phyloP scores from a whole-genome alignment of 305 asterid species.

The Fraxinus ornus region DNA sequence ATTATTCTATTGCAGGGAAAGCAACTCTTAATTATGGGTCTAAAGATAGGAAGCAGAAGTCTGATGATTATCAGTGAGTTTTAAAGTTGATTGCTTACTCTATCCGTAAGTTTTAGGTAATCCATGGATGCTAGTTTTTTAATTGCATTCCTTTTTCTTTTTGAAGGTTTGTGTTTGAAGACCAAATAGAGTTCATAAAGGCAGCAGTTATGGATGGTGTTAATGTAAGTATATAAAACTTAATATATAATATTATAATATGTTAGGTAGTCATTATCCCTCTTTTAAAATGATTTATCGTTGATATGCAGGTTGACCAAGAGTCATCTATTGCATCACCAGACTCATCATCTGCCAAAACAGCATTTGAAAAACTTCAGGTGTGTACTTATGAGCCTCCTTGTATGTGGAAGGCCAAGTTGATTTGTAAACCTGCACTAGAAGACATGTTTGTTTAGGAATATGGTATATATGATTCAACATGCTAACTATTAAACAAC shows the following conservation, averaged over 20 bases:
- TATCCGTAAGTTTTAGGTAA: slow-evolving; percentile 18
- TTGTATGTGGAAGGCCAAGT: slow-evolving; percentile 8
- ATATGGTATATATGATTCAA: background rate
- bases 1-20: slow-evolving; percentile 46
- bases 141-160: slow-evolving; percentile 3
- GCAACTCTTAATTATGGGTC: slow-evolving; percentile 85
- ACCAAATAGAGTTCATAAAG: slow-evolving; percentile 92
- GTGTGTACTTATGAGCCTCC: slow-evolving; percentile 24
- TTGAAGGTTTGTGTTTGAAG: slow-evolving; percentile 71
- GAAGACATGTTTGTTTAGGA: background rate
- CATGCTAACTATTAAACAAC: background rate
- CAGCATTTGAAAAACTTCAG: slow-evolving; percentile 57
- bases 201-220: slow-evolving; percentile 78
- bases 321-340: slow-evolving; percentile 32
- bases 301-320: slow-evolving; percentile 45
- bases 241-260: background rate
- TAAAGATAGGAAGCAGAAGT: slow-evolving; percentile 53
- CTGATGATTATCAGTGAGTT: slow-evolving; percentile 83
- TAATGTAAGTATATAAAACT: slow-evolving; percentile 37
- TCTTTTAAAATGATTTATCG: slow-evolving; percentile 5
- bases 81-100: slow-evolving; percentile 8
- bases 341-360: slow-evolving; percentile 47
- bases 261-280: slow-evolving; percentile 1
- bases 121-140: slow-evolving; percentile 8
- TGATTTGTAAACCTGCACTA: background rate